Conservation (phyloP, 1,284 basidiomycete genomes). For the Moniliella sp. region DNA sequence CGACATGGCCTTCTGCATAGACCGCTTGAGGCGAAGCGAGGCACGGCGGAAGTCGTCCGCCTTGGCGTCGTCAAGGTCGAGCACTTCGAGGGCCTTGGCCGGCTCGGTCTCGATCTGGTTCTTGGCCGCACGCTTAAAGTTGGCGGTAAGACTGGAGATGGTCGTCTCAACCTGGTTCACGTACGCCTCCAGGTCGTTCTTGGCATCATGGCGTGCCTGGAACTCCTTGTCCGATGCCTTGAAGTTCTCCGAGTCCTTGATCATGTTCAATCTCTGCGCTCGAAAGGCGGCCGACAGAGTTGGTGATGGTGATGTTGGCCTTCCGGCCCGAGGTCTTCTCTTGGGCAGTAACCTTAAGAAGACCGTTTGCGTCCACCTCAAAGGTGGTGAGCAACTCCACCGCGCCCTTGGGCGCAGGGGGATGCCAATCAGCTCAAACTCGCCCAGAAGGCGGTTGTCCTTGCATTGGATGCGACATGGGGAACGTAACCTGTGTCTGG, state of each 20-base stretch:
- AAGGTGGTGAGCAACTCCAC: slow-evolving; percentile 32
- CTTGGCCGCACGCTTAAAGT: slow-evolving; percentile 31
- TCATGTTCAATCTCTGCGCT: slow-evolving; percentile 34
- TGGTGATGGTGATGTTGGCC: slow-evolving; percentile 34
- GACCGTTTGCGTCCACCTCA: slow-evolving; percentile 33
- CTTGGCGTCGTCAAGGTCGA: slow-evolving; percentile 28
- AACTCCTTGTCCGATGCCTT: slow-evolving; percentile 33
- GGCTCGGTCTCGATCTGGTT: slow-evolving; percentile 33
- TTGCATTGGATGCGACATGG: slow-evolving; percentile 34
- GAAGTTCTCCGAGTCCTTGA: slow-evolving; percentile 34
- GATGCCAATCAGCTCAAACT: slow-evolving; percentile 33
- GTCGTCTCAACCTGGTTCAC: slow-evolving; percentile 30
- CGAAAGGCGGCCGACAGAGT: slow-evolving; percentile 31
- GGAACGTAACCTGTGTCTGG: slow-evolving; percentile 34
- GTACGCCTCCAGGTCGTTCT: slow-evolving; percentile 33
- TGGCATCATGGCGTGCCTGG: slow-evolving; percentile 32
- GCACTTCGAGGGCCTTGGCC: slow-evolving; percentile 33
- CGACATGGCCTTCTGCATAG: slow-evolving; percentile 30
- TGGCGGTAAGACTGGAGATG: slow-evolving; percentile 28
- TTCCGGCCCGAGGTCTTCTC: slow-evolving; percentile 32
- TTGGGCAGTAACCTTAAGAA: slow-evolving; percentile 30
- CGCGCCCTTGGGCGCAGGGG: slow-evolving; percentile 32
- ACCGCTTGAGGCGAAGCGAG: slow-evolving; percentile 29
- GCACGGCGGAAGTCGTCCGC: slow-evolving; percentile 31
- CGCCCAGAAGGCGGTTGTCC: slow-evolving; percentile 34